phyloP scores from a whole-genome alignment of 495 filamentous ascomycete genomes.

The Xylaria telfairii region DNA sequence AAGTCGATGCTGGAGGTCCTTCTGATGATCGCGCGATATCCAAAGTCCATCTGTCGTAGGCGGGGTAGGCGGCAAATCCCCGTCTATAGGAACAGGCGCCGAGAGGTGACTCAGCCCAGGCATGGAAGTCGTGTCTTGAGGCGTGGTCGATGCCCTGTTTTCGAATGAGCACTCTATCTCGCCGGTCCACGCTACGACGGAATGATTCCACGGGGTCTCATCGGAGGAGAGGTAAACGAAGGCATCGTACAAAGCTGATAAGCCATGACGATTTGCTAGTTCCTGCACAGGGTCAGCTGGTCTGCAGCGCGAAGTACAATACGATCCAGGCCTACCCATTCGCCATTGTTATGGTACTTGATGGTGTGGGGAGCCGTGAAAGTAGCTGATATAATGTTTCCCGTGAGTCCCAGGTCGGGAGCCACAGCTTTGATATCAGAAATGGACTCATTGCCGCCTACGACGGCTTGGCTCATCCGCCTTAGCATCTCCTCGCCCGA shows the following conservation, averaged over 20 bases:
- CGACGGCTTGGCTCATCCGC: constrained; percentile 62
- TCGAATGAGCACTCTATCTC: constrained; percentile 70
- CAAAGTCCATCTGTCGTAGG: constrained; percentile 67
- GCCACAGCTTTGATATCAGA: constrained; percentile 64
- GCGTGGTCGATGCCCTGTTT: constrained; percentile 45
- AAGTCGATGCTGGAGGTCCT: constrained; percentile 71
- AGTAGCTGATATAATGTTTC: constrained; percentile 84
- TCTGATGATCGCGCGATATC: constrained; percentile 69
- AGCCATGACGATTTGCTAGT: constrained; percentile 76
- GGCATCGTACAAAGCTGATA: constrained; percentile 87
- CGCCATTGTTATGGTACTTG: constrained; percentile 65
- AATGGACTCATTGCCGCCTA: constrained; percentile 55
- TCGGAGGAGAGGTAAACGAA: constrained; percentile 82
- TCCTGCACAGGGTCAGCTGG: constrained; percentile 54
- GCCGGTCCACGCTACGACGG: constrained; percentile 89
- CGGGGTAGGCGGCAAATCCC: constrained; percentile 57
- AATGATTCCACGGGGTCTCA: constrained; percentile 80
- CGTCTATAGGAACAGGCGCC: constrained; percentile 74
- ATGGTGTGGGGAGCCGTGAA: constrained; percentile 84
- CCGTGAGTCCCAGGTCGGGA: constrained; percentile 74
- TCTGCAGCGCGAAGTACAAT: background rate
- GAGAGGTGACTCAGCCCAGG: constrained; percentile 64
- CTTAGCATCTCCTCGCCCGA: constrained; percentile 67
- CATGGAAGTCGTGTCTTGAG: constrained; percentile 39
- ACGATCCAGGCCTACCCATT: constrained; percentile 68